Conservation (phyloP, 331 rosid genomes). For the Malus hybrid region DNA sequence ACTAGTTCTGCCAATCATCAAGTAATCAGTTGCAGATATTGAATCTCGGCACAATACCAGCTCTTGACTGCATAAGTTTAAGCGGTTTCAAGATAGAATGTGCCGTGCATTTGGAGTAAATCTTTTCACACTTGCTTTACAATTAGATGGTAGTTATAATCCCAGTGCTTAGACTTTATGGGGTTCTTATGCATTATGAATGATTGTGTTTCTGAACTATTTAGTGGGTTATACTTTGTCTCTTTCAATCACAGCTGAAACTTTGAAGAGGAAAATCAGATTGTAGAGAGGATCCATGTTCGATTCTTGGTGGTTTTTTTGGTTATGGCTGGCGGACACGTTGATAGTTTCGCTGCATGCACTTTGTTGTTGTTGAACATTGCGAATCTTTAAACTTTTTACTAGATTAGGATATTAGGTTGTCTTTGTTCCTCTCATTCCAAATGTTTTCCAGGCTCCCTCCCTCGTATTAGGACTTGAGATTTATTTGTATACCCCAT, state of each 20-base stretch:
- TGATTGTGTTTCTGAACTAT: background rate
- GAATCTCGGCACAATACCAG: conserved; percentile 45
- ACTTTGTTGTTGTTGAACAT: background rate
- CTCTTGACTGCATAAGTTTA: conserved; percentile 56
- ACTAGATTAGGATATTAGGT: background rate
- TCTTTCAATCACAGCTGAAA: background rate
- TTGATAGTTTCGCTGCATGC: background rate
- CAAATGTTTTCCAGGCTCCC: background rate
- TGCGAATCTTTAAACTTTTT: background rate
- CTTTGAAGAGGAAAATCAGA: background rate
- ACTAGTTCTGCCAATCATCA: conserved; percentile 55
- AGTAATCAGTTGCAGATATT: conserved; percentile 73
- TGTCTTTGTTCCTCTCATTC: background rate
- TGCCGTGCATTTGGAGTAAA: conserved; percentile 15
- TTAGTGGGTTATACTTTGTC: background rate
- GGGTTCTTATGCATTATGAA: background rate
- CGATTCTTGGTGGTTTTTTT: background rate
- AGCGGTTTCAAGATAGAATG: conserved; percentile 48
- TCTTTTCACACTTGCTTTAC: background rate
- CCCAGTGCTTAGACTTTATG: background rate
- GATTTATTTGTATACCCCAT: no score
- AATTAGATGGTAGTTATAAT: background rate
- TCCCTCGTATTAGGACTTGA: background rate
- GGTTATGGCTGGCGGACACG: background rate
- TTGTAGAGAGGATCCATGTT: background rate